Evolutionary conservation across 2,329 filamentous ascomycete species (phyloP), one percentile per base, ranked within the genome.

Genomic region (Cadophora sp.): DNA sequence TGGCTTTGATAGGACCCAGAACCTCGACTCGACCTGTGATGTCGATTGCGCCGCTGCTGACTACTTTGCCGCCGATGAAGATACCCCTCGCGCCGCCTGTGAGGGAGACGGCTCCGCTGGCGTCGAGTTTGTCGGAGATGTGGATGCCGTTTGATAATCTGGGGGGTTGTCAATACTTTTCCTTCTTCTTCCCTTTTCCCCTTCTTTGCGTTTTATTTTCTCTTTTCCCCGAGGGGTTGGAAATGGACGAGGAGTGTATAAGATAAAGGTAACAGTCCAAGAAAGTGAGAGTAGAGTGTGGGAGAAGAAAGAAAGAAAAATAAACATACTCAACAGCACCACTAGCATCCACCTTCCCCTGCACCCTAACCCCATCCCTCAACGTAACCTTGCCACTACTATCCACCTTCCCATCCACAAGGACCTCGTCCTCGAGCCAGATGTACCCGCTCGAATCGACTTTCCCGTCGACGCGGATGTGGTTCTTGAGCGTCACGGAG

Each of bases 381-480:
- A 70, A 59, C 9, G 45, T 66, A 20, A 71, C 33, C 43, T 67
- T 55, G 3, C 68, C 55, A 36, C 62, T 67, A 1, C 67, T 20
- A 62, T 70, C 59, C 4, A 71, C 50, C 41, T 69, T 71, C 2
- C 69, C 71, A 11, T 43, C 53, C 5, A 74, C 67, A 4, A 55
- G 51, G 0, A 71, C 59, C 14, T 65, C 60, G 4, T 68, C 68
- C 53, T 66, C 58, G 1, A 74, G 27, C 6, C 53, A 43, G 1
- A 73, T 45, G 1, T 53, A 50, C 0, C 65, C 24, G 5, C 63
- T 66, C 9, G 65, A 50, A 11, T 67, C 59, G 1, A 75, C 51
- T 33, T 73, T 72, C 0, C 69, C 73, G 36, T 65, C 62, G 1
- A 75, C 71, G 1, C 30, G 58, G 9, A 75, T 56, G n/a, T 66